phyloP scores from a whole-genome alignment of 169 alveolate genomes.

The Eimeria zaria region DNA sequence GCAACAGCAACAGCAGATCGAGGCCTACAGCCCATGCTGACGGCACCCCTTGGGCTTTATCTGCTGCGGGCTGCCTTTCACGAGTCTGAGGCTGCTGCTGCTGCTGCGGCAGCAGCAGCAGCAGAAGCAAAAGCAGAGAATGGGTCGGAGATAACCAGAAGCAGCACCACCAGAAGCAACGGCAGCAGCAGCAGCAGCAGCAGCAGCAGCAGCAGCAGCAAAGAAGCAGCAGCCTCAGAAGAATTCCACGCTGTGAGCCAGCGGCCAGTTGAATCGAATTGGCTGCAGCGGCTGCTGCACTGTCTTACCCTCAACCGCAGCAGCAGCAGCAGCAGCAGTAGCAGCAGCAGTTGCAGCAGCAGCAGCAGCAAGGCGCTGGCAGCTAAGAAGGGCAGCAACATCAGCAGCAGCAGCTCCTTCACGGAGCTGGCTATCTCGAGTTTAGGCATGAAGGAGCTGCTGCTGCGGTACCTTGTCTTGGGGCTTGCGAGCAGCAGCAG shows the following conservation, averaged over 20 bases:
- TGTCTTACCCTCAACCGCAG: not conserved
- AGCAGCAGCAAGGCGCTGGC: too few species aligned
- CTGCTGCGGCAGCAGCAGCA: not conserved
- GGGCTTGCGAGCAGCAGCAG: conserved; percentile 16
- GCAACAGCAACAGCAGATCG: conserved; percentile 9
- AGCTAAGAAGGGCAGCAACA: too few species aligned
- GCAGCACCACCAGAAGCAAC: not conserved
- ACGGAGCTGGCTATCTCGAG: not conserved
- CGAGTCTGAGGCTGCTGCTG: not conserved
- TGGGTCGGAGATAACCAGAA: not conserved
- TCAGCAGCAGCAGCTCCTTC: conserved; percentile 10
- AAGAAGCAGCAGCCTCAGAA: conserved; percentile 6
- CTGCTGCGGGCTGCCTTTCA: conserved; percentile 7
- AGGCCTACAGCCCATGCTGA: not conserved
- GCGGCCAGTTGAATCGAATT: too few species aligned
- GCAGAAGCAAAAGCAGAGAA: not conserved
- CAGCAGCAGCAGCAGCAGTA: conserved; percentile 6
- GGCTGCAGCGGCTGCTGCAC: conserved; percentile 53
- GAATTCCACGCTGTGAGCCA: not conserved
- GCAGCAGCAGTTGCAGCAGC: conserved; percentile 17
- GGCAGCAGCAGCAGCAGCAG: not conserved
- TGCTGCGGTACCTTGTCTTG: not conserved
- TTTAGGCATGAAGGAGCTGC: not conserved
- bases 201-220: conserved; percentile 38
- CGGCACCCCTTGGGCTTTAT: not conserved